Evolutionary conservation across 2,329 filamentous ascomycete genomes (phyloP).

Genomic region (Pseudofabraea citricarpa): DNA sequence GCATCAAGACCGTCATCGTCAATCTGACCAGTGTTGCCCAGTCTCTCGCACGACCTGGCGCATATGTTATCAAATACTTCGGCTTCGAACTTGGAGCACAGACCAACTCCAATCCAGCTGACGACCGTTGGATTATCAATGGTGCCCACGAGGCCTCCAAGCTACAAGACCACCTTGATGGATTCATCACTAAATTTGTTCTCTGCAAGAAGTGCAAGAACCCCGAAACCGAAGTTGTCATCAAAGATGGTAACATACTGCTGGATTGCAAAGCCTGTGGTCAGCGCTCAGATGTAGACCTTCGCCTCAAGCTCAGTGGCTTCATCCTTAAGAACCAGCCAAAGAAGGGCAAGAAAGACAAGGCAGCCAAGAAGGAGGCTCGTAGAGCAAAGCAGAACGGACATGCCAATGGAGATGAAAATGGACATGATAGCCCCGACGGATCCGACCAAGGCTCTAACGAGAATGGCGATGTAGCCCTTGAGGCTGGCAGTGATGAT

Average conservation of each 20-base stretch:
- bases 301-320: slow-evolving; percentile 90
- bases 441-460: slow-evolving; percentile 53
- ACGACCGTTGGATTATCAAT: slow-evolving; percentile 99
- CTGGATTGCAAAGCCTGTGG: slow-evolving; percentile 99
- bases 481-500: slow-evolving; percentile 80
- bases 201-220: slow-evolving; percentile 99
- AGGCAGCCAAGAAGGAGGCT: slow-evolving; percentile 85
- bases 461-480: slow-evolving; percentile 44
- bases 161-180: slow-evolving; percentile 96
- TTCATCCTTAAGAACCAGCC: slow-evolving; percentile 97
- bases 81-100: slow-evolving; percentile 98
- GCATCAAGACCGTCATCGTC: slow-evolving; percentile 98
- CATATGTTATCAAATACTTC: slow-evolving; percentile 99
- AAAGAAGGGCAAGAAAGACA: slow-evolving; percentile 95
- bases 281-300: slow-evolving; percentile 84
- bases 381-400: slow-evolving; percentile 75
- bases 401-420: slow-evolving; percentile 45
- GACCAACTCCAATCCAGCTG: slow-evolving; percentile 94
- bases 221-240: slow-evolving; percentile 91
- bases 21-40: slow-evolving; percentile 92
- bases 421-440: slow-evolving; percentile 56
- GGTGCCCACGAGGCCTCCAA: slow-evolving; percentile 92
- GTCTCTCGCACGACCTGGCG: slow-evolving; percentile 85
- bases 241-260: slow-evolving; percentile 88
- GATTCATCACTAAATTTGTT: slow-evolving; percentile 97